phyloP scores from a whole-genome alignment of 768 basidiomycete species.

The Kwoniella newhampshirensis region DNA sequence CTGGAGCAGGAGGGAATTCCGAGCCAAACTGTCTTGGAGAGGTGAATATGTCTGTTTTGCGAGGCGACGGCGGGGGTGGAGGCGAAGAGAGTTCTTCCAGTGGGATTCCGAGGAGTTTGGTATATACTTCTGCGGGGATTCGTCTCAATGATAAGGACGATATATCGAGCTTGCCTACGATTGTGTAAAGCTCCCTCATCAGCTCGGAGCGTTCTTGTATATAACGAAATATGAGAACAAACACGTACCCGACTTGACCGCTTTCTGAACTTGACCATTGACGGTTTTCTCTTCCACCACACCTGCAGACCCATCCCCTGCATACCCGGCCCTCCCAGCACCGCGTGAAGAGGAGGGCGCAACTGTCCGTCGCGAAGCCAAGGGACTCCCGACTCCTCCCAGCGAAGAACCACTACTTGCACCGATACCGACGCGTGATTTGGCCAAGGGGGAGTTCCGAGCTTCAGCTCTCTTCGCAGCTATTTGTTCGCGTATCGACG shows the following conservation, averaged over 20 bases:
- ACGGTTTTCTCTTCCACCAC: constrained; percentile 33
- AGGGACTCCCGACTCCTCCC: constrained; percentile 3
- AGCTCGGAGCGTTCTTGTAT: not conserved
- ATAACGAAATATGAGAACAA: not conserved
- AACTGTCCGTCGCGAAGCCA: constrained; percentile 5
- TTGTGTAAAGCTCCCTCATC: not conserved
- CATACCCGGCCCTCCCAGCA: not conserved
- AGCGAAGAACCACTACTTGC: constrained; percentile 2
- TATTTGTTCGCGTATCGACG: constrained; percentile 38
- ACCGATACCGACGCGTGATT: constrained; percentile 4
- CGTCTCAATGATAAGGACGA: constrained; percentile 20
- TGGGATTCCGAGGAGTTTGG: constrained; percentile 32
- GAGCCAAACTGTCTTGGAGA: constrained; percentile 3
- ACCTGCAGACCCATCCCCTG: constrained; percentile 3
- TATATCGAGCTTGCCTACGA: constrained; percentile 43
- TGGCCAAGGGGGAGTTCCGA: constrained; percentile 11
- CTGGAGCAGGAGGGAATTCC: constrained; percentile 10
- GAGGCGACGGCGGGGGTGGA: constrained; percentile 15
- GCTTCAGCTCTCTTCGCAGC: constrained; percentile 43
- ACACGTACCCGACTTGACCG: constrained; percentile 33
- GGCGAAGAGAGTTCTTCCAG: constrained; percentile 28
- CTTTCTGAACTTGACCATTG: constrained; percentile 29
- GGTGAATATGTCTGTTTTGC: not conserved
- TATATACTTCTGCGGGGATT: constrained; percentile 39
- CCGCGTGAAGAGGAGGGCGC: not conserved